A percentile compares a stretch with the other conserved stretches of the same genome.
Evolutionary conservation across 352 stramenopile genomes (phyloP).

Genomic region (Phytophthora hibernalis): DNA sequence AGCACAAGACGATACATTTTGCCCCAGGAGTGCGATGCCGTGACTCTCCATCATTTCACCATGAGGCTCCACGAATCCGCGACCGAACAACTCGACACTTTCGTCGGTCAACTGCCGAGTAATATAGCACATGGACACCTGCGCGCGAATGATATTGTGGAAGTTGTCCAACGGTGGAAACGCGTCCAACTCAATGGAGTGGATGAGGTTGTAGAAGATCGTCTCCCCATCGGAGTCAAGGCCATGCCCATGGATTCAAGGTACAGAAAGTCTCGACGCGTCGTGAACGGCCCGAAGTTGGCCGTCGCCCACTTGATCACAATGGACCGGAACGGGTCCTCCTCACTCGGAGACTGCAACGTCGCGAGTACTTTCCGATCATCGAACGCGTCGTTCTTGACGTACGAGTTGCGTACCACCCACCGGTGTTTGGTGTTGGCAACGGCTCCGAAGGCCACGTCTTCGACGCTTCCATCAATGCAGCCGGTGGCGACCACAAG

Average conservation of each 20-base stretch:
- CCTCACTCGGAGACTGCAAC: constrained; percentile 31
- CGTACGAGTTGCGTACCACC: constrained; percentile 42
- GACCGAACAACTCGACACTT: constrained; percentile 56
- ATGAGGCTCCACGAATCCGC: constrained; percentile 49
- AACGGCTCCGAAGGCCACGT: constrained; percentile 38
- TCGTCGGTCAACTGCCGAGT: constrained; percentile 35
- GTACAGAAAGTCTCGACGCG: constrained; percentile 45
- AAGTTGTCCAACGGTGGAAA: constrained; percentile 17
- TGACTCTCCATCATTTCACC: constrained; percentile 52
- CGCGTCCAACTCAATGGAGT: constrained; percentile 44
- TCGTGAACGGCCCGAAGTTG: constrained; percentile 37
- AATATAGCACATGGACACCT: constrained; percentile 59
- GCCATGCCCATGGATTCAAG: constrained; percentile 50
- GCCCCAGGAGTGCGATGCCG: constrained; percentile 39
- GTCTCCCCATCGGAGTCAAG: constrained; percentile 42
- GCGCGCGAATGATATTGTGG: constrained; percentile 46
- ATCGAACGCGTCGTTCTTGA: constrained; percentile 41
- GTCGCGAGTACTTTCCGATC: constrained; percentile 38
- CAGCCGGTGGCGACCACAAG: constrained; percentile 38
- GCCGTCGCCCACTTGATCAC: constrained; percentile 47
- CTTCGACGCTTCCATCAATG: constrained; percentile 42
- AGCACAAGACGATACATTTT: constrained; percentile 34
- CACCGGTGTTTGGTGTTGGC: constrained; percentile 34
- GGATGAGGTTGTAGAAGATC: constrained; percentile 52
- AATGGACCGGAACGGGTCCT: constrained; percentile 53